Evolutionary conservation across 805 yeast genomes (phyloP), one percentile per base, ranked within the genome.

Genomic region (Candida mattraensis): DNA sequence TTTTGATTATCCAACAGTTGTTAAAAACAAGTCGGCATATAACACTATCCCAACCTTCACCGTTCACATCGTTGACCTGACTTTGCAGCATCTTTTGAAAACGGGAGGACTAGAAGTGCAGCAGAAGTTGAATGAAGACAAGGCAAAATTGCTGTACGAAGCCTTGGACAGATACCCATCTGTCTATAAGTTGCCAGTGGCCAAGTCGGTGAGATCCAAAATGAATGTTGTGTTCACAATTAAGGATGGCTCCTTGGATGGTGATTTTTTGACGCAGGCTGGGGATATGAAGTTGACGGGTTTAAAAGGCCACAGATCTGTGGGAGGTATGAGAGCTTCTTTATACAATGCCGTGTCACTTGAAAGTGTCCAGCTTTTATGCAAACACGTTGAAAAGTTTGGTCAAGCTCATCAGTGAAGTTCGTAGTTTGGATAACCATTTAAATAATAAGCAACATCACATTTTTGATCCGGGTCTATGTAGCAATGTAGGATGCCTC

Each of bases 11-110:
- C 88, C 96, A 29, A 77, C 87, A 13, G 93, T 83, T 28, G 89
- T 87, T 36, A 76, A 78, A 53, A 87, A 89, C 69, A 83, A 91
- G 68, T 85, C 96, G 8, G 87, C 96, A 28, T 91, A 93, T 67
- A 93, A 93, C 70, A 93, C 99, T 4, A 81, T 93, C 41, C 96
- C 99, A 27, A 87, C 91, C 46, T 87, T 93, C 66, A 86, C 96
- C 5, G 72, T 91, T 34, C 94, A 87, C 59, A 80, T 91, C 23
- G 77, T 91, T 56, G 80, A 86, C 53, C 70, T 91, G 50, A 96
- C 86, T 5, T 71, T 88, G 40, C 73, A 76, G 33, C 64, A 75
- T 47, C 65, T 91, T 40, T 46, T 87, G 18, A 60, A 60, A 3
- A 61, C 63, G 5, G 98, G 99, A 31, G 98, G 98, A 8, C 62